Percentiles rank a stretch among this genome's conserved stretches.
phyloP scores from a whole-genome alignment of 176 grass and related monocot genomes.

The Areca catechu region DNA sequence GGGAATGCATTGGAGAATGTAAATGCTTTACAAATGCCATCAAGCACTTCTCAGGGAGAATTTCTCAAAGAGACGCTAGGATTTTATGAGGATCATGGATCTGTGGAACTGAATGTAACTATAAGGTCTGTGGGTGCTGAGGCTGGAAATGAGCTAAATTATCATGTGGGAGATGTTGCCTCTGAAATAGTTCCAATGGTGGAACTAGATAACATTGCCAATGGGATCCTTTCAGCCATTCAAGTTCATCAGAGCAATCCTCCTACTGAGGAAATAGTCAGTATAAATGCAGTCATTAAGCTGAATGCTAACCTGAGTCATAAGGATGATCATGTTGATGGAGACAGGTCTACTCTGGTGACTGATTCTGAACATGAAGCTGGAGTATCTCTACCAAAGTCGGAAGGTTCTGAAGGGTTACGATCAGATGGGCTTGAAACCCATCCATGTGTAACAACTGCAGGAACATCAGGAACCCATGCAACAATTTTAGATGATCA shows the following conservation, averaged over 20 bases:
- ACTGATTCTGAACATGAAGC: slow-evolving; percentile 4
- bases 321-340: no score
- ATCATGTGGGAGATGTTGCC: slow-evolving; percentile 5
- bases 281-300: no score
- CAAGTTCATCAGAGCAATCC: no score
- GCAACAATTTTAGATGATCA: background rate
- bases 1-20: slow-evolving; percentile 24
- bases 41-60: slow-evolving; percentile 18
- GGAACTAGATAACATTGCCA: no score
- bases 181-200: slow-evolving; percentile 9
- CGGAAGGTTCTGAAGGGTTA: background rate
- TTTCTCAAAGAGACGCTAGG: slow-evolving; percentile 14
- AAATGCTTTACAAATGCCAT: slow-evolving; percentile 5
- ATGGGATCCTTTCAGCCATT: no score
- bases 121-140: slow-evolving; percentile 17
- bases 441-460: background rate
- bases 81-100: slow-evolving; percentile 11
- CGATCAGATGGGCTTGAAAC: background rate
- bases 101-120: slow-evolving; percentile 10
- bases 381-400: background rate
- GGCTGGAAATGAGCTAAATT: slow-evolving; percentile 19
- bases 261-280: no score
- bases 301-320: no score
- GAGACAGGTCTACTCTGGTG: background rate
- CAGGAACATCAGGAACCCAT: background rate